These are phyloP conservation scores for Gloeopeniophorella convolvens DNA, from an alignment of 768 basidiomycete genomes.

Conservation along the genomic window DNA sequence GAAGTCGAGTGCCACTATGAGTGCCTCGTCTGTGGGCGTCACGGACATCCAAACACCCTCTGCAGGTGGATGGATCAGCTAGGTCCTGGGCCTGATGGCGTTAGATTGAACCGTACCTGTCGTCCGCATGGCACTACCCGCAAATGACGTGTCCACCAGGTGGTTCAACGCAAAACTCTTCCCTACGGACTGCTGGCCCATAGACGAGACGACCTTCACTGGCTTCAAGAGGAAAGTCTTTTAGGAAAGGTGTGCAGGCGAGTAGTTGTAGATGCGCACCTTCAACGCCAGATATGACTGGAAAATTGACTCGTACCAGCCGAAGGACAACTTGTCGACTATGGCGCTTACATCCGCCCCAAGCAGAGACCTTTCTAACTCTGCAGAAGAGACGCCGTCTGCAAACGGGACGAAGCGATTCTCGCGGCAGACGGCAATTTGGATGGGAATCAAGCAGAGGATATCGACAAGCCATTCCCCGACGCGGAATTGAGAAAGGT, in stretches of 20 bases:
- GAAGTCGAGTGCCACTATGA: constrained; percentile 58
- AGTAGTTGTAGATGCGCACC: constrained; percentile 24
- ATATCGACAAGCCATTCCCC: constrained; percentile 62
- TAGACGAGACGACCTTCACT: constrained; percentile 59
- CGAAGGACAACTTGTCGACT: constrained; percentile 48
- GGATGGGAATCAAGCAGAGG: constrained; percentile 58
- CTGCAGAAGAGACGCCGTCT: constrained; percentile 46
- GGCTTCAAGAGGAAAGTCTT: constrained; percentile 32
- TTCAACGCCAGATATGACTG: constrained; percentile 55
- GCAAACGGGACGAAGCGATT: constrained; percentile 58
- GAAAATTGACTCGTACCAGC: constrained; percentile 62
- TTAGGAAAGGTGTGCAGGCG: background rate
- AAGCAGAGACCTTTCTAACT: constrained; percentile 45
- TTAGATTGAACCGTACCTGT: constrained; percentile 46
- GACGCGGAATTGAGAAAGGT: constrained; percentile 35
- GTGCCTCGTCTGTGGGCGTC: constrained; percentile 46
- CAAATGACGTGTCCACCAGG: constrained; percentile 56
- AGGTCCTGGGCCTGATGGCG: background rate
- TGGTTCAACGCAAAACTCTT: constrained; percentile 58
- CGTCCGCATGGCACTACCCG: constrained; percentile 60
- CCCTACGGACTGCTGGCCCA: constrained; percentile 65
- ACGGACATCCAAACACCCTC: constrained; percentile 66
- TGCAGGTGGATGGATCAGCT: constrained; percentile 20
- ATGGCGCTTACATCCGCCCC: constrained; percentile 56
- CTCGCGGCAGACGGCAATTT: constrained; percentile 51